Percentiles rank a stretch among this genome's conserved stretches.
Conservation (phyloP, 2,329 filamentous ascomycete genomes). For the Exophiala oligosperma region DNA sequence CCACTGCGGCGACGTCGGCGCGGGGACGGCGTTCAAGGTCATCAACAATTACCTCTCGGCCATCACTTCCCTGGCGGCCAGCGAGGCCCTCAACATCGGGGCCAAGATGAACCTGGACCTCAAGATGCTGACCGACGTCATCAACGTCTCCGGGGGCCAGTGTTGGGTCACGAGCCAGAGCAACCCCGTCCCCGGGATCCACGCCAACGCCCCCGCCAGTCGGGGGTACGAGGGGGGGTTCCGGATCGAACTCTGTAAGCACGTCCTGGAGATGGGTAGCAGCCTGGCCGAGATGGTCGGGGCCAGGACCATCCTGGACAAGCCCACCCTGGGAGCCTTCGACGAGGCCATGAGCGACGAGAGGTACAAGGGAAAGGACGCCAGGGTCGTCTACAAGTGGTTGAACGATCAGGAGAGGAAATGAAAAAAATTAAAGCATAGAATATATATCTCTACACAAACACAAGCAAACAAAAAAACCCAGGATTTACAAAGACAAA, state of each 20-base stretch:
- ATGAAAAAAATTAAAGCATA: neutral
- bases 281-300: conserved; percentile 56
- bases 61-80: conserved; percentile 29
- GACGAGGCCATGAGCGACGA: conserved; percentile 52
- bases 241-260: conserved; percentile 60
- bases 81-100: conserved; percentile 34
- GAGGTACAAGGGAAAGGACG: conserved; percentile 56
- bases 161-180: conserved; percentile 32
- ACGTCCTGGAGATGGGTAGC: conserved; percentile 58
- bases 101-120: conserved; percentile 31
- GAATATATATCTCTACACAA: too few relatives aligned
- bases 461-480: too few relatives aligned
- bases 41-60: conserved; percentile 35
- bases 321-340: conserved; percentile 53
- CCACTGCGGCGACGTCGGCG: conserved; percentile 33
- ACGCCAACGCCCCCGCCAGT: conserved; percentile 40
- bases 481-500: too few relatives aligned
- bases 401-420: conserved; percentile 41
- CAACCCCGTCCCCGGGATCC: conserved; percentile 41
- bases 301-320: conserved; percentile 51
- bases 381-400: conserved; percentile 58
- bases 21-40: conserved; percentile 34
- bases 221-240: conserved; percentile 45
- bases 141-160: conserved; percentile 30
- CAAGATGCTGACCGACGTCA: conserved; percentile 32